These are phyloP conservation scores for Leccinum fibrillosum DNA, from an alignment of 768 basidiomycete species.

Conservation along the genomic window DNA sequence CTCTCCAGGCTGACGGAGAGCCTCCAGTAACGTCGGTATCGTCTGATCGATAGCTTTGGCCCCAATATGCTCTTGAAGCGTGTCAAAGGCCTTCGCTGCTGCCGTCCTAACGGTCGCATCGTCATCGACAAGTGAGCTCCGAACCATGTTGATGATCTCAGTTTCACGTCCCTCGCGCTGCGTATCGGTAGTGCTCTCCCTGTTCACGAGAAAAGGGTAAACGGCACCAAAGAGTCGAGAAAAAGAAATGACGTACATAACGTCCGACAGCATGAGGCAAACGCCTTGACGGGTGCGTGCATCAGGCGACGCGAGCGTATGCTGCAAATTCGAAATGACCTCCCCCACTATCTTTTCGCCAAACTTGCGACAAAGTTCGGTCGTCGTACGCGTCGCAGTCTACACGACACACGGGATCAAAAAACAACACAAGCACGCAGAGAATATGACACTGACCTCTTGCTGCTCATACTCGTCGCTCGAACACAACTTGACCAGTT, in stretches of 20 bases:
- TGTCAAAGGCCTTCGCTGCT: constrained; percentile 86
- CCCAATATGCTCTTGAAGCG: constrained; percentile 89
- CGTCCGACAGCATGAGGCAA: constrained; percentile 81
- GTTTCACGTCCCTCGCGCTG: constrained; percentile 88
- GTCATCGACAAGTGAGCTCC: constrained; percentile 83
- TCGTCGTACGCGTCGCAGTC: constrained; percentile 86
- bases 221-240: not conserved
- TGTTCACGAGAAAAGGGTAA: not conserved
- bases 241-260: constrained; percentile 58
- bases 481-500: constrained; percentile 76
- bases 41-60: constrained; percentile 93
- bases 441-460: constrained; percentile 52
- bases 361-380: constrained; percentile 91
- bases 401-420: not conserved
- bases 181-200: constrained; percentile 73
- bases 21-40: constrained; percentile 91
- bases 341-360: constrained; percentile 88
- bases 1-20: constrained; percentile 88
- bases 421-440: not conserved
- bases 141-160: constrained; percentile 82
- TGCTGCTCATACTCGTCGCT: constrained; percentile 81
- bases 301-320: constrained; percentile 59
- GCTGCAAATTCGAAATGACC: constrained; percentile 75
- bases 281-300: constrained; percentile 75
- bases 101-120: constrained; percentile 83